These are phyloP conservation scores for Chaetomidium leptoderma DNA, from an alignment of 495 filamentous ascomycete genomes.

Conservation along the genomic window DNA sequence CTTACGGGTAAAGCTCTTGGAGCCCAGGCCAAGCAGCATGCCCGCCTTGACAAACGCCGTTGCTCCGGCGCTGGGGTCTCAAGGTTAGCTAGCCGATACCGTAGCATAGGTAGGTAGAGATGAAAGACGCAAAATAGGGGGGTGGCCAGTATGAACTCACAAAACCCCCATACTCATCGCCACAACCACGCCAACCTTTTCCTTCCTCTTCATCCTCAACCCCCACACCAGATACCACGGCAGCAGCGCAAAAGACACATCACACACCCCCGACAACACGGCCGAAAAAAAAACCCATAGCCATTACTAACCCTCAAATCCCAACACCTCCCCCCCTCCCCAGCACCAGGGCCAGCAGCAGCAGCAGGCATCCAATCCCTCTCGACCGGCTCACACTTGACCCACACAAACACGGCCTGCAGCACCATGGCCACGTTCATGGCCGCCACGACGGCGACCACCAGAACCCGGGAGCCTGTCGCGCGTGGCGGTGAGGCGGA, in stretches of 20 bases:
- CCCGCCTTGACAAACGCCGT: constrained; percentile 27
- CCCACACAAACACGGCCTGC: constrained; percentile 24
- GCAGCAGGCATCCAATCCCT: constrained; percentile 26
- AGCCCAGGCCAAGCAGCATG: constrained; percentile 15
- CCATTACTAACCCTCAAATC: constrained; percentile 1
- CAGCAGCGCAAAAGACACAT: constrained; percentile 27
- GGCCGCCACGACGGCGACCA: constrained; percentile 22
- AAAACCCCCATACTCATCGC: constrained; percentile 34
- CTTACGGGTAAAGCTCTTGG: constrained; percentile 28
- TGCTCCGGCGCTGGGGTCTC: constrained; percentile 27
- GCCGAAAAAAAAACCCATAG: constrained; percentile 13
- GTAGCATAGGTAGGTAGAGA: no score
- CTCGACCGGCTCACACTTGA: constrained; percentile 24
- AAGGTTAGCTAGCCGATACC: no score
- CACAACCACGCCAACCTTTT: constrained; percentile 30
- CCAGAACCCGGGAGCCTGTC: constrained; percentile 11
- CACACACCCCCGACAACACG: constrained; percentile 28
- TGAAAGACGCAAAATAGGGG: no score
- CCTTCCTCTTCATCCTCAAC: constrained; percentile 28
- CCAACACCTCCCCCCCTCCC: constrained; percentile 29
- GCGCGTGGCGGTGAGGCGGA: constrained; percentile 25
- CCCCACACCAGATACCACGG: constrained; percentile 29
- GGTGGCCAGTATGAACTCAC: constrained; percentile 22
- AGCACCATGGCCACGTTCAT: constrained; percentile 28
- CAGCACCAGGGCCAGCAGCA: not conserved